A percentile compares a stretch with the other conserved stretches of the same genome.
Conservation (phyloP, 148 eudicot species). For the Arctostaphylos glauca region DNA sequence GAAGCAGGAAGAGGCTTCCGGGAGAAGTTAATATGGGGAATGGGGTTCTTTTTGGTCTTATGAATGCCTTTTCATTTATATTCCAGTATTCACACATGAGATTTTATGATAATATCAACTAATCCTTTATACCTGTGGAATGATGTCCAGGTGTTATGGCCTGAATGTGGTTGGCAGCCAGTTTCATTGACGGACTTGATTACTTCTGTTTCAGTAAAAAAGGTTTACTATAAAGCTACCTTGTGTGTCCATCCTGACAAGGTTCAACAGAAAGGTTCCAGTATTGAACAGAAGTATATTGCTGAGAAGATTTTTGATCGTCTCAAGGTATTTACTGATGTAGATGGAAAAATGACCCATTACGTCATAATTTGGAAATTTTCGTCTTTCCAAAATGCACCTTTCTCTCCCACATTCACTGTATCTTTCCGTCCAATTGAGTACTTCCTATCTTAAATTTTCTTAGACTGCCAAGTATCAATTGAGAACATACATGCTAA, state of each 20-base stretch:
- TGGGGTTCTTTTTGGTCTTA: not conserved
- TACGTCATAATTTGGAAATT: not conserved
- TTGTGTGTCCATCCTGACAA: conserved; percentile 92
- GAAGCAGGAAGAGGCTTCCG: not conserved
- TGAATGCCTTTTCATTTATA: not conserved
- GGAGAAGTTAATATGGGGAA: not conserved
- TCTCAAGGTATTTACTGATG: conserved; percentile 58
- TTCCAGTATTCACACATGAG: not conserved
- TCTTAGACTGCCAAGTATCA: not conserved
- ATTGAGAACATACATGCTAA: not conserved
- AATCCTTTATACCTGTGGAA: conserved; percentile 12
- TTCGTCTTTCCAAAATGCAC: not conserved
- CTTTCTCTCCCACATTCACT: not conserved
- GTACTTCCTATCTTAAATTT: not conserved
- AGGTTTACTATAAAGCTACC: conserved; percentile 75
- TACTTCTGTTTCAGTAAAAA: conserved; percentile 71
- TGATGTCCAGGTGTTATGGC: conserved; percentile 67
- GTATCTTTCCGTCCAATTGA: not conserved
- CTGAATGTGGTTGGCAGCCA: conserved; percentile 82
- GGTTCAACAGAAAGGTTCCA: conserved; percentile 91
- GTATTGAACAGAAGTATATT: conserved; percentile 64
- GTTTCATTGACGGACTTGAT: conserved; percentile 81
- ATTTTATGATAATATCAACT: not conserved
- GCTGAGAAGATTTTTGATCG: conserved; percentile 90
- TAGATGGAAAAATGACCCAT: not conserved